A percentile compares a stretch with the other conserved stretches of the same genome.
Conservation (phyloP, 257 asterid species). For the Solanum infundibuliforme region DNA sequence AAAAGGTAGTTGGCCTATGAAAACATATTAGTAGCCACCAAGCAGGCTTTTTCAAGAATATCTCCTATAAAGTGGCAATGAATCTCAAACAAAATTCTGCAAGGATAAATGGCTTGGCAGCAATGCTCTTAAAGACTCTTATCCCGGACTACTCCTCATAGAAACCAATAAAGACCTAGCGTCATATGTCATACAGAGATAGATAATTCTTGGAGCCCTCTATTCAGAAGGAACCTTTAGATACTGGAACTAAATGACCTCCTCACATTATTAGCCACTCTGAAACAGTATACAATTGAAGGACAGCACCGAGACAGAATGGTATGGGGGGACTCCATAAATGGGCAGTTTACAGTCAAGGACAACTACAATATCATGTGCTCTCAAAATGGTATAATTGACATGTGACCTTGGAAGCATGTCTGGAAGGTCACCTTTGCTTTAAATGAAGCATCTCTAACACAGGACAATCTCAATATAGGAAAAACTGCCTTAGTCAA, state of each 20-base stretch:
- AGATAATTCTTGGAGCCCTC: background rate
- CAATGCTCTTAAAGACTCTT: background rate
- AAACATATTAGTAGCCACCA: background rate
- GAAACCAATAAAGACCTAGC: background rate
- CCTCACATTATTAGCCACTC: background rate
- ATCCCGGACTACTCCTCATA: background rate
- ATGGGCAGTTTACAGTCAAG: background rate
- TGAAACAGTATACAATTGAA: background rate
- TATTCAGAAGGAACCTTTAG: background rate
- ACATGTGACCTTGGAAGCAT: background rate
- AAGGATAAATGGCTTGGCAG: background rate
- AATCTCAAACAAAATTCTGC: background rate
- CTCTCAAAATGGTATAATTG: background rate
- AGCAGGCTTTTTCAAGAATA: background rate
- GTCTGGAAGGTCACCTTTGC: background rate
- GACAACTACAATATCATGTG: background rate
- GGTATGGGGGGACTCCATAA: background rate
- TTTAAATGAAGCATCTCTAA: background rate
- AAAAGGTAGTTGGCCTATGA: background rate
- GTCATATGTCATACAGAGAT: background rate
- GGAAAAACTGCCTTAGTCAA: background rate
- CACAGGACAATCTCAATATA: background rate
- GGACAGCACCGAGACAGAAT: background rate
- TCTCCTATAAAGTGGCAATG: background rate
- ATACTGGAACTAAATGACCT: background rate